Evolutionary conservation across 108 stramenopile genomes (phyloP).

Genomic region (Cyclotella cryptica): DNA sequence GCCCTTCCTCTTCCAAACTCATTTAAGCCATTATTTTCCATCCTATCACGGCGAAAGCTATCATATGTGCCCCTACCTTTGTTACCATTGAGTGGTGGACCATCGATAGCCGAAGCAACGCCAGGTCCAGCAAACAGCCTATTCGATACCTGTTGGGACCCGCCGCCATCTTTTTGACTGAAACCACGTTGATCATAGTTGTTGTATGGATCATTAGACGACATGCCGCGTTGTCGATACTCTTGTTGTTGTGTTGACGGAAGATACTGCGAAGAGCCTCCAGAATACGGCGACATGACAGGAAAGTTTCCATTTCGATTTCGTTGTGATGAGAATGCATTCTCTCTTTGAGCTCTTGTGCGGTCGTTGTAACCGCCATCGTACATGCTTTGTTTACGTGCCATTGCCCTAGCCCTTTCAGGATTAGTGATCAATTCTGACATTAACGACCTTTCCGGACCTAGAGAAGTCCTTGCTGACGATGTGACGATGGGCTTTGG

Average conservation of each 20-base stretch:
- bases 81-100: not conserved
- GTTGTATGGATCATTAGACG: not conserved
- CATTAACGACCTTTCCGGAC: slow-evolving; percentile 13
- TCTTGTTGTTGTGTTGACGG: not conserved
- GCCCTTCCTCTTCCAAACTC: not conserved
- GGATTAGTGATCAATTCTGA: slow-evolving; percentile 11
- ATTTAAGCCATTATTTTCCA: not conserved
- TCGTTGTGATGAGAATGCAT: slow-evolving; percentile 5
- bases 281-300: not conserved
- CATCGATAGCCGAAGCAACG: not conserved
- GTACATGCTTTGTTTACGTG: not conserved
- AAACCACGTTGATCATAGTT: not conserved
- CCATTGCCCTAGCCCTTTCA: not conserved
- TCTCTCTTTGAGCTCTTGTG: not conserved
- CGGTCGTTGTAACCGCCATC: not conserved
- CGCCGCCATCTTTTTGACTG: not conserved
- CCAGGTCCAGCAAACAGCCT: not conserved
- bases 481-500: slow-evolving; percentile 10
- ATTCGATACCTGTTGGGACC: not conserved
- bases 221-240: slow-evolving; percentile 3
- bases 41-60: not conserved
- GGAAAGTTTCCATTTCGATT: not conserved
- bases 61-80: not conserved
- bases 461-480: not conserved
- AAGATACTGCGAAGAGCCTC: not conserved